These are phyloP conservation scores for Epichloe gansuensis DNA, from an alignment of 2,329 filamentous ascomycete genomes.

Conservation along the genomic window DNA sequence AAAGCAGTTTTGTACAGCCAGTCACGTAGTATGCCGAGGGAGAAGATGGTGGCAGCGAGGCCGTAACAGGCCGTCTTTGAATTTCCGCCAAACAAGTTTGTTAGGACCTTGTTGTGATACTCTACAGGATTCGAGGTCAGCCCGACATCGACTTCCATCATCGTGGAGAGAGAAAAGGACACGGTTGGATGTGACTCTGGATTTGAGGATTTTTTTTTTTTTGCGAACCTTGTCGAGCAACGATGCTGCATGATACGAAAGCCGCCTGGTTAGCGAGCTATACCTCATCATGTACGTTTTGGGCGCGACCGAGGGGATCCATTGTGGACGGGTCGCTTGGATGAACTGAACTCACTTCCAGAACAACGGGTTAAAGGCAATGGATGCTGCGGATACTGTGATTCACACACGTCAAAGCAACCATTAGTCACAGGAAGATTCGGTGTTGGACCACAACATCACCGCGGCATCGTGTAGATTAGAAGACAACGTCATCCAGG, in stretches of 20 bases:
- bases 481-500: background rate
- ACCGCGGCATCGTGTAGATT: background rate
- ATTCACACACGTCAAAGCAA: background rate
- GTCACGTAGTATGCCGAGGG: conserved; percentile 79
- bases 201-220: background rate
- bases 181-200: conserved; percentile 2
- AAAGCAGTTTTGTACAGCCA: conserved; percentile 77
- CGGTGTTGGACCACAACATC: background rate
- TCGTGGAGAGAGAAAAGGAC: conserved; percentile 7
- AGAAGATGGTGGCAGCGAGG: conserved; percentile 82
- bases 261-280: background rate
- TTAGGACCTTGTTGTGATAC: conserved; percentile 82
- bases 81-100: conserved; percentile 71
- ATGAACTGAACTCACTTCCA: conserved; percentile 68
- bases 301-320: too few species aligned
- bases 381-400: conserved; percentile 64
- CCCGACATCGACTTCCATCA: conserved; percentile 8
- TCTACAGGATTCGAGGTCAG: conserved; percentile 38
- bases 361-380: conserved; percentile 95
- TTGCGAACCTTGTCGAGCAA: conserved; percentile 60
- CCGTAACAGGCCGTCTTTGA: conserved; percentile 74
- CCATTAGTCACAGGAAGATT: conserved; percentile 2
- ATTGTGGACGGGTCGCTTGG: background rate
- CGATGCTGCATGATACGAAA: conserved; percentile 42
- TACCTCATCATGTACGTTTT: background rate